Percentiles rank a stretch among this genome's conserved stretches.
These are phyloP conservation scores for Arthrobotrys pseudoclavata DNA, from an alignment of 2,329 filamentous ascomycete genomes.

Conservation along the genomic window DNA sequence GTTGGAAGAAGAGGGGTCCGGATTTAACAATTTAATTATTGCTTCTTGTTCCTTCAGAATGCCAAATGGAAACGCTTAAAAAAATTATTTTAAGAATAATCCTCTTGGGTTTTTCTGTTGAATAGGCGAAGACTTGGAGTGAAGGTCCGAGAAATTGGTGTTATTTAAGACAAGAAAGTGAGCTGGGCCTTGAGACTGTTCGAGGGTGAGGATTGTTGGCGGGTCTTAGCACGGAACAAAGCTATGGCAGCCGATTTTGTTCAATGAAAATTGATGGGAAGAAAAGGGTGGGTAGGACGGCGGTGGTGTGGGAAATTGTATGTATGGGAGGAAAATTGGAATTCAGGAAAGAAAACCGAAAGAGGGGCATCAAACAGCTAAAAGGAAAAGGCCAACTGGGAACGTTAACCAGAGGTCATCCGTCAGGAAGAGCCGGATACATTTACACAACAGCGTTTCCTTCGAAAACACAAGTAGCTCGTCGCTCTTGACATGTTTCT, in stretches of 20 bases:
- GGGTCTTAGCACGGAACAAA: constrained; percentile 31
- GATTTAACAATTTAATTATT: constrained; percentile 29
- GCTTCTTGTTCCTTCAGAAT: constrained; percentile 7
- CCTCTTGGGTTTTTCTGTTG: constrained; percentile 11
- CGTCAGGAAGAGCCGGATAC: constrained; percentile 42
- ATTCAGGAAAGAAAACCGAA: constrained; percentile 55
- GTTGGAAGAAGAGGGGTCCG: constrained; percentile 3
- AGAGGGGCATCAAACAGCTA: constrained; percentile 55
- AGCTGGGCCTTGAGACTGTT: constrained; percentile 7
- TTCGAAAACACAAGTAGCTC: constrained; percentile 39
- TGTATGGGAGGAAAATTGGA: constrained; percentile 51
- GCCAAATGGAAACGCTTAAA: neutral
- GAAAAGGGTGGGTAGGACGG: constrained; percentile 39
- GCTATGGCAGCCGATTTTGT: constrained; percentile 39
- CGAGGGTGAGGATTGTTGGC: constrained; percentile 36
- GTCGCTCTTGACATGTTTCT: constrained; percentile 42
- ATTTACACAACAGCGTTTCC: constrained; percentile 38
- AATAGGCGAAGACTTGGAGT: constrained; percentile 24
- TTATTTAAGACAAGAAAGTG: constrained; percentile 30
- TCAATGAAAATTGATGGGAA: constrained; percentile 26
- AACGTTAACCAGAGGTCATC: constrained; percentile 29
- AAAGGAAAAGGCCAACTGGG: constrained; percentile 49
- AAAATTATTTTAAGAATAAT: constrained; percentile 10
- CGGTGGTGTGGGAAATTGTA: constrained; percentile 37
- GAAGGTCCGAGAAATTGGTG: constrained; percentile 36